Evolutionary conservation across 306 rosid genomes (phyloP), one percentile per base, ranked within the genome.

Genomic region (Mimosa pudica): DNA sequence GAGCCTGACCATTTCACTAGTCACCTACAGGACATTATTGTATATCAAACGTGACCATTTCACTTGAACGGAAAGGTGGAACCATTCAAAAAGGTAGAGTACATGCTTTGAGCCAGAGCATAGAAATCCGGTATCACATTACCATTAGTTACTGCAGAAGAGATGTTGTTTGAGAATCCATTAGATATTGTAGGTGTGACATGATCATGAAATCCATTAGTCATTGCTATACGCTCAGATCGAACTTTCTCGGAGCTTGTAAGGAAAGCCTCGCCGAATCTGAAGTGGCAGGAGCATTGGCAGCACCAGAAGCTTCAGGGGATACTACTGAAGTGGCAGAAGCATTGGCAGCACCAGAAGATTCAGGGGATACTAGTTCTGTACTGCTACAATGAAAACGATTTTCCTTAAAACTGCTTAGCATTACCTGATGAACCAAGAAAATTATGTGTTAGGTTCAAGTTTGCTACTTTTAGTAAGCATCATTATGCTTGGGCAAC

Each of bases 351-450:
- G 45, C 10, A 48, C 0, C 3, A 12, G 82, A 64, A 47, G 86
- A 32, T 58, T 9, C 64, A 42, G 17, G 10, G 4, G 76, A 32
- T 32, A 6, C n/a, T 72, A 62, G 81, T 65, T 49, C 84, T 81
- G 79, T 82, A 20, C 76, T 24, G 38, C 74, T 72, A 2, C 52
- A 71, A 5, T 36, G 71, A 14, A 38, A 38, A 38, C 77, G 75
- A 32, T 72, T 82, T 85, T 88, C 85, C 80, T 85, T 82, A 68
- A 88, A 91, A 42, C 82, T 76, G 12, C 71, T 89, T 68, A 87
- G 4, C 41, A 87, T 7, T 66, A 91, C 77, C 97, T 89, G 82
- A 51, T 45, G 67, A 4, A 80, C 44, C 9, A 46, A 35, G 30
- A 62, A 1, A 80, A 73, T 8, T 16, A 49, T 71, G 10, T 57